These are phyloP conservation scores for Hypericum perforatum DNA, from an alignment of 345 rosid species.

Conservation along the genomic window DNA sequence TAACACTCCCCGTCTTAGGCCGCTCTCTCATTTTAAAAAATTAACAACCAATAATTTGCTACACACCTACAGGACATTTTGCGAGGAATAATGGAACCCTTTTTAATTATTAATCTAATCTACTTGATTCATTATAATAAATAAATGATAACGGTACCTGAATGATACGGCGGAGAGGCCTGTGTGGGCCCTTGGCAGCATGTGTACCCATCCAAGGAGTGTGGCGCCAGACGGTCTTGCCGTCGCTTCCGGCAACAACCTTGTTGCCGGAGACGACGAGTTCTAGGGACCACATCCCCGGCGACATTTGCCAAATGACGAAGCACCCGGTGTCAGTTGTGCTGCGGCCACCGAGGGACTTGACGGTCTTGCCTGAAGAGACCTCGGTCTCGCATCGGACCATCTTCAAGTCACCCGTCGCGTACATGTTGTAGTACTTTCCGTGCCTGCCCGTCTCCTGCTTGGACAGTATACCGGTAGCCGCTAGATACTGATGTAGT, in stretches of 20 bases:
- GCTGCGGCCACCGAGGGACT: constrained; percentile 56
- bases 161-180: constrained; percentile 87
- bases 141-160: constrained; percentile 42
- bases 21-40: no score
- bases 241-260: constrained; percentile 88
- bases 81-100: no score
- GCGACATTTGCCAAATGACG: constrained; percentile 91
- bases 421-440: constrained; percentile 50
- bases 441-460: constrained; percentile 27
- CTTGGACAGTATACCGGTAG: constrained; percentile 60
- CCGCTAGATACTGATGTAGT: constrained; percentile 81
- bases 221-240: constrained; percentile 90
- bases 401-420: constrained; percentile 78
- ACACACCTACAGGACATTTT: no score
- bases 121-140: background rate
- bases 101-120: no score
- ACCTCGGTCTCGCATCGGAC: constrained; percentile 82
- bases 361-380: constrained; percentile 74
- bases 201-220: constrained; percentile 94
- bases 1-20: no score
- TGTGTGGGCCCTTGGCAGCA: constrained; percentile 92
- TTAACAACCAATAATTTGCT: no score
- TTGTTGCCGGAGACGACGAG: constrained; percentile 66
- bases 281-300: constrained; percentile 93
- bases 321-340: constrained; percentile 75